phyloP scores from a whole-genome alignment of 331 rosid genomes.

The Arachis monticola region DNA sequence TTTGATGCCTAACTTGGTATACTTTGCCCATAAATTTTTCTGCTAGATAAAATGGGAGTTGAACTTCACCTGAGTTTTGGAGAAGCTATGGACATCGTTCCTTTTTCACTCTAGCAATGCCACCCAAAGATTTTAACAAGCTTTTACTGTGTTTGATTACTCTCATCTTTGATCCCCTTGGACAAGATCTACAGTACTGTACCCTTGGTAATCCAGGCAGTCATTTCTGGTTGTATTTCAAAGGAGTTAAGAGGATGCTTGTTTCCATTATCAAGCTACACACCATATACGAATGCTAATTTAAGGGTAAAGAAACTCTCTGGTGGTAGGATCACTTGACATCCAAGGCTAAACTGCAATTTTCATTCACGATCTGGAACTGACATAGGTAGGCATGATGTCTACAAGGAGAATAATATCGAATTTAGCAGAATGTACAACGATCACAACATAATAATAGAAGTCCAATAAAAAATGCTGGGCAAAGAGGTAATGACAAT shows the following conservation, averaged over 20 bases:
- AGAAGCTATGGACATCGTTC: conserved; percentile 39
- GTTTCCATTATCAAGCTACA: conserved; percentile 74
- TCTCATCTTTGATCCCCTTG: conserved; percentile 62
- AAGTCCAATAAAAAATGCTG: conserved; percentile 24
- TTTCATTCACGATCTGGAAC: conserved; percentile 68
- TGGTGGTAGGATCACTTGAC: conserved; percentile 80
- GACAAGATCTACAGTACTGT: conserved; percentile 72
- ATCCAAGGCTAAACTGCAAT: conserved; percentile 79
- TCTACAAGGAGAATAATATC: conserved; percentile 51
- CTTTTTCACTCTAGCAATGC: conserved; percentile 33
- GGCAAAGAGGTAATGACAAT: conserved; percentile 4
- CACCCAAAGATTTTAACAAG: conserved; percentile 37
- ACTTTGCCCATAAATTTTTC: neutral
- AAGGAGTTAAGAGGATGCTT: conserved; percentile 68
- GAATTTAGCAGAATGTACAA: conserved; percentile 24
- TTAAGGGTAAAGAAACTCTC: conserved; percentile 87
- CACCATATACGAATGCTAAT: conserved; percentile 87
- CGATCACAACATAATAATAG: neutral
- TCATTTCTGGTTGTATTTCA: conserved; percentile 80
- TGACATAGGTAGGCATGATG: conserved; percentile 73
- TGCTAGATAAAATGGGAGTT: conserved; percentile 16
- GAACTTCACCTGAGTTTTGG: conserved; percentile 51
- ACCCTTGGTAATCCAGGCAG: conserved; percentile 90
- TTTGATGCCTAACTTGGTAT: conserved; percentile 9
- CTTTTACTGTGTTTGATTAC: conserved; percentile 50